phyloP scores from a whole-genome alignment of 805 yeast species.

The Candida easanensis region DNA sequence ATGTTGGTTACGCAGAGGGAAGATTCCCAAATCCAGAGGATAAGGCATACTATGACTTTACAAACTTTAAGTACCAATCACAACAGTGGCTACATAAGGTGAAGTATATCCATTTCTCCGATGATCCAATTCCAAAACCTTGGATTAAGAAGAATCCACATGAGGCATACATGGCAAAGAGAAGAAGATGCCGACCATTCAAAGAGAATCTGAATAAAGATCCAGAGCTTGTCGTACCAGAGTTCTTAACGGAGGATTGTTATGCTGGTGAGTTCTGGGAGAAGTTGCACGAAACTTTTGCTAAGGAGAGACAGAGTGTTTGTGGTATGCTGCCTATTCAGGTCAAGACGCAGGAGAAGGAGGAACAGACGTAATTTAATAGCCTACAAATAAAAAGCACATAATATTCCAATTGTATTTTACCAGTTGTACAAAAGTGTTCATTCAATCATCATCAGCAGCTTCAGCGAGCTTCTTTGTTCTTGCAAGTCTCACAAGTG shows the following conservation, averaged over 20 bases:
- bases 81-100: constrained; percentile 27
- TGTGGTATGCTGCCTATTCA: background rate
- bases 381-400: background rate
- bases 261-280: background rate
- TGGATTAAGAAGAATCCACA: constrained; percentile 39
- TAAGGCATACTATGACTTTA: constrained; percentile 17
- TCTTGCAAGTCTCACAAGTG: constrained; percentile 71
- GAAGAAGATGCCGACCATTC: constrained; percentile 19
- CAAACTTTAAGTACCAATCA: constrained; percentile 7
- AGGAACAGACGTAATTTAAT: no score
- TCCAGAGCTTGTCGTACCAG: background rate
- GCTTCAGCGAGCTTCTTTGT: constrained; percentile 52
- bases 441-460: constrained; percentile 30
- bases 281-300: background rate
- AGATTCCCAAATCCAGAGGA: background rate
- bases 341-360: background rate
- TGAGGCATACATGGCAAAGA: constrained; percentile 14
- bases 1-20: background rate
- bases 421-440: background rate
- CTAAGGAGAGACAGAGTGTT: background rate
- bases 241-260: background rate
- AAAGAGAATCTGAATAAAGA: constrained; percentile 12
- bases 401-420: background rate
- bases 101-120: constrained; percentile 60
- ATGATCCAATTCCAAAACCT: constrained; percentile 64